phyloP scores from a whole-genome alignment of 768 basidiomycete genomes.

The Auriculariales sp. region DNA sequence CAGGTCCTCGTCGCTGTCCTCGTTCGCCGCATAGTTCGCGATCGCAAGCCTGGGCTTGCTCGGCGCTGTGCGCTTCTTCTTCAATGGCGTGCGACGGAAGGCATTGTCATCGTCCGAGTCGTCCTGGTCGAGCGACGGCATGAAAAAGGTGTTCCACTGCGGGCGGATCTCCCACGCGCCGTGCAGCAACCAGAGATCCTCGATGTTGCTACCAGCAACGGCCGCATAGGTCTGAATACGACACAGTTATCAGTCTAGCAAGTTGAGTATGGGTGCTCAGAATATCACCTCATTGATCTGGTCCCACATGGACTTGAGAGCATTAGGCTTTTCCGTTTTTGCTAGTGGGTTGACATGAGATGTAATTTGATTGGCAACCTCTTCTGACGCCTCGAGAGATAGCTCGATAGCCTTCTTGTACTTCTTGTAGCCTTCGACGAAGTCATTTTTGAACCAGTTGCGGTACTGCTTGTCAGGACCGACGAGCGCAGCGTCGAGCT shows the following conservation, averaged over 20 bases:
- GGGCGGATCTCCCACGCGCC: conserved; percentile 37
- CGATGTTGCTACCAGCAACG: conserved; percentile 37
- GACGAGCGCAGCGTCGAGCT: conserved; percentile 48
- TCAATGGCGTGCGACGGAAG: conserved; percentile 7
- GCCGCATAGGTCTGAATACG: conserved; percentile 40
- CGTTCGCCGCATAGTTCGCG: conserved; percentile 32
- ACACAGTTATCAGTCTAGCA: background rate
- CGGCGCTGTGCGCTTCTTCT: conserved; percentile 10
- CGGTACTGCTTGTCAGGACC: conserved; percentile 31
- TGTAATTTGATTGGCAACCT: conserved; percentile 35
- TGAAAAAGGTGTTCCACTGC: conserved; percentile 39
- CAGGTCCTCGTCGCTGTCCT: conserved; percentile 37
- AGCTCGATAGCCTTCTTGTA: conserved; percentile 59
- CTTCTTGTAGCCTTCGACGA: conserved; percentile 44
- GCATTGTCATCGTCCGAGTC: conserved; percentile 15
- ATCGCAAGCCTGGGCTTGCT: conserved; percentile 6
- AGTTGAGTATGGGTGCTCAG: background rate
- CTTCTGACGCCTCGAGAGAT: conserved; percentile 42
- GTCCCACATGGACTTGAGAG: conserved; percentile 9
- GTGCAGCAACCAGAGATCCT: conserved; percentile 48
- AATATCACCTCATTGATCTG: conserved; percentile 10
- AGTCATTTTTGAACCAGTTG: conserved; percentile 33
- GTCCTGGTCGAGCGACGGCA: conserved; percentile 16
- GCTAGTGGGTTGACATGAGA: conserved; percentile 44
- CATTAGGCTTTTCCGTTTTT: conserved; percentile 25